A percentile compares a stretch with the other conserved stretches of the same genome.
Conservation (phyloP, 2,329 filamentous ascomycete species). For the Fusarium veterinarium region DNA sequence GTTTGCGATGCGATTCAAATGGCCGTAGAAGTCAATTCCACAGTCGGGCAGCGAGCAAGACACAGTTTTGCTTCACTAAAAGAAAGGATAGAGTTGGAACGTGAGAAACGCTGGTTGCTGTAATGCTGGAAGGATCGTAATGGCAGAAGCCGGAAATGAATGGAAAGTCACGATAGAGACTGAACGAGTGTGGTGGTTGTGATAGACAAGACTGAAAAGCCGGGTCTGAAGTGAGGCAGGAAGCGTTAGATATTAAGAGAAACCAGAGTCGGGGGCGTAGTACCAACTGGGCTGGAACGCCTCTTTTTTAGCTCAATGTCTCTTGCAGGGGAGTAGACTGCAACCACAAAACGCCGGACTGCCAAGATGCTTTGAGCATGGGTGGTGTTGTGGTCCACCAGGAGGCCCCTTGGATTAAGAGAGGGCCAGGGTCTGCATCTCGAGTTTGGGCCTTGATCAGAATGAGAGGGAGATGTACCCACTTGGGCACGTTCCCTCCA, state of each 20-base stretch:
- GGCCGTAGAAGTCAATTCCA: slow-evolving; percentile 51
- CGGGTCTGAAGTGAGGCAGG: slow-evolving; percentile 36
- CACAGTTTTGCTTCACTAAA: slow-evolving; percentile 48
- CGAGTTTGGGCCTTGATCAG: slow-evolving; percentile 11
- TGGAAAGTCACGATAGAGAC: slow-evolving; percentile 47
- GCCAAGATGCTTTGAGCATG: slow-evolving; percentile 38
- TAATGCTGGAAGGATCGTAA: slow-evolving; percentile 46
- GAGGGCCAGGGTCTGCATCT: slow-evolving; percentile 16
- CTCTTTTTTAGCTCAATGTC: slow-evolving; percentile 41
- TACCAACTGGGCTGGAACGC: slow-evolving; percentile 36
- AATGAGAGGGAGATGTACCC: slow-evolving; percentile 29
- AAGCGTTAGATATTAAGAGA: slow-evolving; percentile 46
- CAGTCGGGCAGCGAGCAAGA: slow-evolving; percentile 43
- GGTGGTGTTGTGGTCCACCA: slow-evolving; percentile 36
- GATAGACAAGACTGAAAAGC: slow-evolving; percentile 40
- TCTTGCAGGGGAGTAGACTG: slow-evolving; percentile 36
- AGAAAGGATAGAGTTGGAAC: slow-evolving; percentile 40
- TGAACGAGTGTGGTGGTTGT: slow-evolving; percentile 39
- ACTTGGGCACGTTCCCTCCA: neutral
- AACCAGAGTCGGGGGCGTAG: slow-evolving; percentile 37
- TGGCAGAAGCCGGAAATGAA: slow-evolving; percentile 45
- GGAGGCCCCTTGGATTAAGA: slow-evolving; percentile 39
- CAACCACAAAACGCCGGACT: slow-evolving; percentile 45
- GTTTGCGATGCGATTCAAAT: slow-evolving; percentile 32
- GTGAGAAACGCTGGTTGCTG: slow-evolving; percentile 36